phyloP scores from a whole-genome alignment of 2,329 filamentous ascomycete species.

The Dothistroma septosporum region DNA sequence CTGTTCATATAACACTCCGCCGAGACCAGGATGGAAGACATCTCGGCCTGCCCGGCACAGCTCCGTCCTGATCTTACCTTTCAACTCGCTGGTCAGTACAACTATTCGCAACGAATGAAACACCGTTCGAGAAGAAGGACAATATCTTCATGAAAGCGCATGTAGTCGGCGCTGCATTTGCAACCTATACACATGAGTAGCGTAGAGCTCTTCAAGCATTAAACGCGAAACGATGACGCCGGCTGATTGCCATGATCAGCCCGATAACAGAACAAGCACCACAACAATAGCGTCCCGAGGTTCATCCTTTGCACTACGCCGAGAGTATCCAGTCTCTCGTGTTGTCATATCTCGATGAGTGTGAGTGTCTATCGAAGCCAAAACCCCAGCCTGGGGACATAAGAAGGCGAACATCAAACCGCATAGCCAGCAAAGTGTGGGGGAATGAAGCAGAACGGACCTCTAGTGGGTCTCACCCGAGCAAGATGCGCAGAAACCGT shows the following conservation, averaged over 20 bases:
- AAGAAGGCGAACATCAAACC: neutral
- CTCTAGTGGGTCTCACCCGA: neutral
- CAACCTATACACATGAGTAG: neutral
- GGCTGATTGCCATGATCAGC: neutral
- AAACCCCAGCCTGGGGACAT: neutral
- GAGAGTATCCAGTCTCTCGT: slow-evolving; percentile 2
- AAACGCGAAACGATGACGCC: slow-evolving; percentile 1
- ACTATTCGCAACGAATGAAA: neutral
- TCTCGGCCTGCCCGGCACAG: slow-evolving; percentile 1
- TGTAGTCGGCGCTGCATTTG: neutral
- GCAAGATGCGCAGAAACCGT: slow-evolving; percentile 1
- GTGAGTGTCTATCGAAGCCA: neutral
- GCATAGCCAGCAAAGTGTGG: slow-evolving; percentile 1
- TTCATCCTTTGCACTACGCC: neutral
- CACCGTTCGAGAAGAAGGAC: neutral
- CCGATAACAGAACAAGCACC: neutral
- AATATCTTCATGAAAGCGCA: neutral
- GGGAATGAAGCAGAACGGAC: neutral
- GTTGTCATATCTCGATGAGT: neutral
- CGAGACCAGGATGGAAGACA: neutral
- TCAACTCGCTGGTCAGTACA: neutral
- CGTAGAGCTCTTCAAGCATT: neutral
- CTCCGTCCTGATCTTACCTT: slow-evolving; percentile 2
- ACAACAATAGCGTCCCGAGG: neutral
- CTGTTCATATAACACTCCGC: neutral